Conservation (phyloP, 2,329 filamentous ascomycete species). For the Cladosporium halotolerans region DNA sequence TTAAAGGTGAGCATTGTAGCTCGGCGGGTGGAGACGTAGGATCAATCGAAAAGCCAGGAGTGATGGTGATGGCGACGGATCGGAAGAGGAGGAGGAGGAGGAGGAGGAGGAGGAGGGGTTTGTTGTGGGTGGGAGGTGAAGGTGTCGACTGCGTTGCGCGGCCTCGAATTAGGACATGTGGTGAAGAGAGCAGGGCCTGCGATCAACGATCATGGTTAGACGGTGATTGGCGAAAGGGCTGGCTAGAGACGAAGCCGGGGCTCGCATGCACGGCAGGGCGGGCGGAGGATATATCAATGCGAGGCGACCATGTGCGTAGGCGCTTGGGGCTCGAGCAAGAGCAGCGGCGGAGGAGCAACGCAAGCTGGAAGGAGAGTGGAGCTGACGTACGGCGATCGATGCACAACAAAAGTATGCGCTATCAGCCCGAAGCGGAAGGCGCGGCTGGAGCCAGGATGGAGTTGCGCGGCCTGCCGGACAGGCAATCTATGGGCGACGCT, state of each 20-base stretch:
- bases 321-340: not conserved
- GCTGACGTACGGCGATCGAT: conserved; percentile 9
- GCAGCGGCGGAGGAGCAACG: too few relatives aligned
- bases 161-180: not conserved
- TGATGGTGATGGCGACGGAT: not conserved
- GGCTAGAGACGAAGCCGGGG: too few relatives aligned
- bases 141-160: not conserved
- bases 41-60: not conserved
- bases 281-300: not conserved
- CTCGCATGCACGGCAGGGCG: not conserved
- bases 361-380: not conserved
- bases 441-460: conserved; percentile 1
- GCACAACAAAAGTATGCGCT: conserved; percentile 7
- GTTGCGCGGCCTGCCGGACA: not conserved
- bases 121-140: not conserved
- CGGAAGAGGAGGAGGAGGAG: not conserved
- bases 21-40: not conserved
- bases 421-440: conserved; percentile 8
- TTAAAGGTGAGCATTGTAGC: conserved; percentile 67
- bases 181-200: not conserved
- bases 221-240: not conserved
- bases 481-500: too few relatives aligned
- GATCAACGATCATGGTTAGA: not conserved
- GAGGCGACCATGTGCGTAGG: not conserved
- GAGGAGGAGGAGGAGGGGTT: not conserved